Percentiles rank a stretch among this genome's conserved stretches.
Conservation (phyloP, 768 basidiomycete genomes). For the Leccinum boreale region DNA sequence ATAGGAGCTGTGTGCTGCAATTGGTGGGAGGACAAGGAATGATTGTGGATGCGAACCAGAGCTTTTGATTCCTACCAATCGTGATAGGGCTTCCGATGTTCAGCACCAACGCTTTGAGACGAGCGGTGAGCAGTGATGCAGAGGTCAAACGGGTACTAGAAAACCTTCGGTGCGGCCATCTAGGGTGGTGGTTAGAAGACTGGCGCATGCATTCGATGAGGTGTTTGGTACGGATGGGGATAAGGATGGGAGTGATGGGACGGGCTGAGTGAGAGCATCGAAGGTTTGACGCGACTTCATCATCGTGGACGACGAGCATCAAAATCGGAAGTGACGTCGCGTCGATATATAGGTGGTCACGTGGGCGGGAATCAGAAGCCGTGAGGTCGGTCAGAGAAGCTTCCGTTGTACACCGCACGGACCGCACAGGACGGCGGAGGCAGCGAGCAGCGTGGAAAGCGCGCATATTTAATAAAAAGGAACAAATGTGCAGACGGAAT, state of each 20-base stretch:
- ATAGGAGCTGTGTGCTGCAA: conserved; percentile 44
- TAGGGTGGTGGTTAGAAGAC: conserved; percentile 56
- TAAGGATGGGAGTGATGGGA: conserved; percentile 24
- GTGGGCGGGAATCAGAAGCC: neutral
- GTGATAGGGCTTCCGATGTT: conserved; percentile 59
- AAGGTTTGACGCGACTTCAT: conserved; percentile 15
- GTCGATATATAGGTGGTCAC: conserved; percentile 12
- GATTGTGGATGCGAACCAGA: conserved; percentile 44
- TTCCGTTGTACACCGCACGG: conserved; percentile 10
- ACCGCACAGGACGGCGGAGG: conserved; percentile 7
- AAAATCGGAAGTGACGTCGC: conserved; percentile 2
- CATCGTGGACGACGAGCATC: conserved; percentile 16
- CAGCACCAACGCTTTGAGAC: conserved; percentile 50
- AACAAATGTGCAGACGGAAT: neutral
- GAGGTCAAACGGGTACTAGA: neutral
- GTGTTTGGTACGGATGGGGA: conserved; percentile 7
- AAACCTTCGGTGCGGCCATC: conserved; percentile 67
- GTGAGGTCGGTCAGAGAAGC: neutral
- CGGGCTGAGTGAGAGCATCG: conserved; percentile 28
- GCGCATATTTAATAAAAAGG: conserved; percentile 4
- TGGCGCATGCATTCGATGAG: conserved; percentile 60
- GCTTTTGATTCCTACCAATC: conserved; percentile 68
- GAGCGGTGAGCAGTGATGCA: neutral
- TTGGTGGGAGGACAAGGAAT: neutral
- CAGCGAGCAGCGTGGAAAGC: conserved; percentile 5